Evolutionary conservation across 257 asterid genomes (phyloP).

Genomic region (Ilex asprella): DNA sequence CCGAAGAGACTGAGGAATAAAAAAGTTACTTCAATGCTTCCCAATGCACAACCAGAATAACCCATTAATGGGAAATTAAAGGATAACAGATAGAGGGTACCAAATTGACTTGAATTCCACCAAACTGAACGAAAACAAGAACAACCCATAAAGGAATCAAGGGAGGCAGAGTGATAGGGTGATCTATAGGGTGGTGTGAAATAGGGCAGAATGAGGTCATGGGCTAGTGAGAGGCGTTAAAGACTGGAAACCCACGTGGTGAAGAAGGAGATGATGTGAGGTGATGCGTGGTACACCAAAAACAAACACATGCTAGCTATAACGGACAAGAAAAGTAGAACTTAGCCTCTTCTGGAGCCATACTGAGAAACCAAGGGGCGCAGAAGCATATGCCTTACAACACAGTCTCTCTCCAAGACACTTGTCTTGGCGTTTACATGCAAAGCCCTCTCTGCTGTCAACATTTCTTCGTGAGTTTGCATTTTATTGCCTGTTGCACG

Average conservation of each 20-base stretch:
- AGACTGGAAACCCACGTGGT: background rate
- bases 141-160: too few relatives aligned
- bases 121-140: too few relatives aligned
- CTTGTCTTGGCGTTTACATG: constrained; percentile 30
- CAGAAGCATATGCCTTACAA: background rate
- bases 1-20: background rate
- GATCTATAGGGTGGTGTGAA: background rate
- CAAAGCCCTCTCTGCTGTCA: constrained; percentile 16
- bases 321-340: background rate
- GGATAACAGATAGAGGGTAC: background rate
- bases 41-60: background rate
- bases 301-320: background rate
- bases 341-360: background rate
- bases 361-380: constrained; percentile 15
- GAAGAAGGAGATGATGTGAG: background rate
- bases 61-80: constrained; percentile 4
- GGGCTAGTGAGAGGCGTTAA: background rate
- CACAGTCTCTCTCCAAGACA: constrained; percentile 15
- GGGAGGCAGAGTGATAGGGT: background rate
- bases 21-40: too few relatives aligned
- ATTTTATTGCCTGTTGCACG: constrained; percentile 12
- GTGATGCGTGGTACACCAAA: background rate
- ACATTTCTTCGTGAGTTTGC: constrained; percentile 1
- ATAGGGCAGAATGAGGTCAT: background rate
- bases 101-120: background rate